Base-by-base conservation (phyloP, 805 yeast species). In the Lachancea dasiensis region DNA sequence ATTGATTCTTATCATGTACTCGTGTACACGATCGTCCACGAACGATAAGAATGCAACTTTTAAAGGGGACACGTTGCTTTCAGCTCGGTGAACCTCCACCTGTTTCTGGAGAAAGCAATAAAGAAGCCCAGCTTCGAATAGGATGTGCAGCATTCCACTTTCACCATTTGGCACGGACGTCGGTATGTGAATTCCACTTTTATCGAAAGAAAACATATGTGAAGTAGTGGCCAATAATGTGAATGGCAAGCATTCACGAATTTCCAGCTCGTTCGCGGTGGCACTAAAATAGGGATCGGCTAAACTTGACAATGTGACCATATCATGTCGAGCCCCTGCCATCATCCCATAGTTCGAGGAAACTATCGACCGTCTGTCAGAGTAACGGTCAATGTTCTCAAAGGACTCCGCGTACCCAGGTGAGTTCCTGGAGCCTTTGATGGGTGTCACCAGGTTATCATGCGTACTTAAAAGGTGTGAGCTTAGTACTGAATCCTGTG, bases 81-180 rank as follows among this genome's bases (percentile, higher is more conserved):
- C 39, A 41, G 60, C 48, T 46, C 58, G 56, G 29, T 50, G 34
- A 16, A 48, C 34, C 26, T 60, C 63, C 9, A 70, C 45, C 15
- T 52, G 48, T 11, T 36, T 39, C 4, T 55, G 58, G 24, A 86
- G 58, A 29, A 64, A 56, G 36, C 70, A 69, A 58, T 73, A 85
- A 3, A 86, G 60, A 23, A 87, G 59, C 0, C 85, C 90, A 1
- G 86, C 81, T 56, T 87, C 96, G 27, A 81, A 63, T 1, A 83
- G 60, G 19, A 68, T 56, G 39, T 70, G 75, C 22, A 85, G 56
- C 19, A 77, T 49, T 0, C 78, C 77, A 31, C 79, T 68, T 17
- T 73, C 64, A 5, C 86, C 73, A 43, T 70, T 72, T 18, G 78
- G 73, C 11, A 81, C 57, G 29, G 67, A 65, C 1, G 57, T 44